Percentiles rank a stretch among this genome's conserved stretches.
Evolutionary conservation across 2,329 filamentous ascomycete genomes (phyloP).

Genomic region (Mollisia scopiformis): DNA sequence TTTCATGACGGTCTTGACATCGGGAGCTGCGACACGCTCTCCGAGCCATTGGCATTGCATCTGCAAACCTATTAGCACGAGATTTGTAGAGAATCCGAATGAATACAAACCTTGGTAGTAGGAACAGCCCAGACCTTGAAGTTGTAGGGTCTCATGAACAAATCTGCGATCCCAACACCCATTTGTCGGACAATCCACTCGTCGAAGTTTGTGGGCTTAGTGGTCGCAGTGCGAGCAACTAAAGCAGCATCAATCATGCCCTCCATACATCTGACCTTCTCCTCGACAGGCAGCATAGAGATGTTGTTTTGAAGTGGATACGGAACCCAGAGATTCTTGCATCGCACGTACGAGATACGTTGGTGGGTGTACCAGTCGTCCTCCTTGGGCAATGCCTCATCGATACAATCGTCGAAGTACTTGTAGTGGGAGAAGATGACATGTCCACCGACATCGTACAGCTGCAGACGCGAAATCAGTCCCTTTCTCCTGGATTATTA

Average conservation of each 20-base stretch:
- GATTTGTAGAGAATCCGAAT: not conserved
- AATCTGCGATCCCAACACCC: constrained; percentile 85
- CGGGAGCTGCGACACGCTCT: constrained; percentile 95
- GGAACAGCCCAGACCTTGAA: constrained; percentile 99
- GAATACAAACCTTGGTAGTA: constrained; percentile 77
- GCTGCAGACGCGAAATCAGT: constrained; percentile 51
- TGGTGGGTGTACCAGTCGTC: constrained; percentile 98
- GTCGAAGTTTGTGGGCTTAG: constrained; percentile 95
- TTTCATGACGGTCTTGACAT: constrained; percentile 89
- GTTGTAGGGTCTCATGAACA: constrained; percentile 99
- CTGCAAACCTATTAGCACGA: constrained; percentile 46
- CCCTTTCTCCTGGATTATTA: constrained; percentile 16
- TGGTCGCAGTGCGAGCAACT: constrained; percentile 82
- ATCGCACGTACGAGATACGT: constrained; percentile 98
- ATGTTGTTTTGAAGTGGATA: constrained; percentile 99
- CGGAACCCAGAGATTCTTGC: constrained; percentile 94
- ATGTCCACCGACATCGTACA: constrained; percentile 82
- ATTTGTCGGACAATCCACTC: constrained; percentile 97
- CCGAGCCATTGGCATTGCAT: constrained; percentile 99
- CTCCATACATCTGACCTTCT: constrained; percentile 92
- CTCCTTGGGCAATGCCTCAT: constrained; percentile 92
- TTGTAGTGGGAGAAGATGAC: constrained; percentile 76
- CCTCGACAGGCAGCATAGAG: constrained; percentile 95
- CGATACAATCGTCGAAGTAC: constrained; percentile 99
- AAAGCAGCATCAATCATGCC: constrained; percentile 94